phyloP scores from a whole-genome alignment of 371 early-diverging fungal species.

The Nematocida major region DNA sequence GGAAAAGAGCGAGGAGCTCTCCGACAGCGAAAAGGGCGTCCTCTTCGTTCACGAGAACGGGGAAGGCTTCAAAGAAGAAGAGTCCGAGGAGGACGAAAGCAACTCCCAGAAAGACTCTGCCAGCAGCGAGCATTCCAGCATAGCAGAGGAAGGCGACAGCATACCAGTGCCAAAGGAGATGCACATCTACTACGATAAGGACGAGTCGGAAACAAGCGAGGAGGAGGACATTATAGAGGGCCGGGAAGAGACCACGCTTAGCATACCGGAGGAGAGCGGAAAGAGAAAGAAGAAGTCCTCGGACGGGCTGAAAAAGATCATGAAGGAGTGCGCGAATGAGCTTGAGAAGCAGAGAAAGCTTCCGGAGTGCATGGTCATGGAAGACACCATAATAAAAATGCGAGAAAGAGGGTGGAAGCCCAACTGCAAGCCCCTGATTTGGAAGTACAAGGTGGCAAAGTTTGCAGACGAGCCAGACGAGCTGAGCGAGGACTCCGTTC shows the following conservation, averaged over 20 bases:
- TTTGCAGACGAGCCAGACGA: background rate
- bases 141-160: background rate
- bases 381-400: background rate
- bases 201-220: background rate
- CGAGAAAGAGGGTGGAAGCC: background rate
- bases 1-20: too few species aligned
- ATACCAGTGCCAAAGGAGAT: background rate
- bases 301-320: background rate
- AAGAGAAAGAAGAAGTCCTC: background rate
- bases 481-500: constrained; percentile 1
- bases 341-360: background rate
- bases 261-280: background rate
- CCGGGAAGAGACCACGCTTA: background rate
- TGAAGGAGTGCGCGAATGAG: background rate
- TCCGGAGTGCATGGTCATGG: background rate
- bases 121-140: background rate
- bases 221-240: constrained; percentile 11
- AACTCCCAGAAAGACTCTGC: background rate
- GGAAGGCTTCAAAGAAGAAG: too few species aligned
- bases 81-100: too few species aligned
- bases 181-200: background rate
- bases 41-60: too few species aligned
- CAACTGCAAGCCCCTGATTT: constrained; percentile 1
- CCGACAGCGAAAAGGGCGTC: too few species aligned
- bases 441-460: constrained; percentile 19